phyloP scores from a whole-genome alignment of 2,329 filamentous ascomycete genomes.

The Coniella vitis region DNA sequence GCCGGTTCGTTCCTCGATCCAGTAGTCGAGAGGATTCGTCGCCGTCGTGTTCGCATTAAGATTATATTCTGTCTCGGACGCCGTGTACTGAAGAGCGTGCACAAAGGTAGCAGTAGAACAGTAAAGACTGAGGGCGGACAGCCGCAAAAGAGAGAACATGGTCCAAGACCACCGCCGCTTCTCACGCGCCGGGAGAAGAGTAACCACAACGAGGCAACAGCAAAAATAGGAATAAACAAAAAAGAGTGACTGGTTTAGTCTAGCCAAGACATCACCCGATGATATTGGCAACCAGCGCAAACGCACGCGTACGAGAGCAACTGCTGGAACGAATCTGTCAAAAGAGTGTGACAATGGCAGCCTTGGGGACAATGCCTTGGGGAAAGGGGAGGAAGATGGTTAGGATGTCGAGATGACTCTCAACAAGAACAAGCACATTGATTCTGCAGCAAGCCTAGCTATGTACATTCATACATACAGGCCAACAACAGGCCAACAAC shows the following conservation, averaged over 20 bases:
- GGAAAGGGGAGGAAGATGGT: conserved; percentile 8
- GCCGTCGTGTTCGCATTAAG: conserved; percentile 53
- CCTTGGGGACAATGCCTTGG: background rate
- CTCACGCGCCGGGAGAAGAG: conserved; percentile 14
- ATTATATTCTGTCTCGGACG: conserved; percentile 42
- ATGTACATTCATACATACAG: conserved; percentile 10
- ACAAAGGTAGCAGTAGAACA: conserved; percentile 20
- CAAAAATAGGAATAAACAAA: conserved; percentile 4
- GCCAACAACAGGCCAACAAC: too few species aligned
- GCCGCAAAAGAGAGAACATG: conserved; percentile 23
- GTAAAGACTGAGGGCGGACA: conserved; percentile 21
- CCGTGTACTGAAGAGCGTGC: conserved; percentile 24
- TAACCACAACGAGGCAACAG: too few species aligned
- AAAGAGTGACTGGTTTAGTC: conserved; percentile 12
- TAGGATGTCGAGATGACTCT: conserved; percentile 11
- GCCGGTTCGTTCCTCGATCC: conserved; percentile 39
- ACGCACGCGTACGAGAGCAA: background rate
- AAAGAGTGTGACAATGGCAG: conserved; percentile 13
- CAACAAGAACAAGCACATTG: conserved; percentile 13
- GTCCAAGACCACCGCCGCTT: conserved; percentile 21
- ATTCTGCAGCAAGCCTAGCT: conserved; percentile 13
- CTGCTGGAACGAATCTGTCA: background rate
- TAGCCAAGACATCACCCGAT: conserved; percentile 10
- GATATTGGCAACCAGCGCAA: conserved; percentile 6
- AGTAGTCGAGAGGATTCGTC: conserved; percentile 50